phyloP scores from a whole-genome alignment of 108 stramenopile species.

The Fragilariopsis cylindrus region DNA sequence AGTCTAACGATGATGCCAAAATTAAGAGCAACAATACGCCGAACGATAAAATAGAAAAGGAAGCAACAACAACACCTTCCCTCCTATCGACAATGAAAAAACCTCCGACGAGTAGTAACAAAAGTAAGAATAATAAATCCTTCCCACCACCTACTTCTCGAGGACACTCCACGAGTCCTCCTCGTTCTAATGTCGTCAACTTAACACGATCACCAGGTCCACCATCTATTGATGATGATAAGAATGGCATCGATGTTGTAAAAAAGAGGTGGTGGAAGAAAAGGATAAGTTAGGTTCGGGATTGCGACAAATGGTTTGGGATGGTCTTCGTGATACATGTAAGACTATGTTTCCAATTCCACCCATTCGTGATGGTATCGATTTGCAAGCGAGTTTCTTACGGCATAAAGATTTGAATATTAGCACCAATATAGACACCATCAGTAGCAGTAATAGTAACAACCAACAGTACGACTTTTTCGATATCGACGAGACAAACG shows the following conservation, averaged over 20 bases:
- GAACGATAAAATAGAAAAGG: background rate
- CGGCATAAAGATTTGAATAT: slow-evolving; percentile 14
- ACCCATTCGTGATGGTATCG: slow-evolving; percentile 5
- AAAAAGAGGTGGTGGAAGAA: background rate
- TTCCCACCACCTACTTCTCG: background rate
- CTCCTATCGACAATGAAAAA: slow-evolving; percentile 14
- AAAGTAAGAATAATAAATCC: background rate
- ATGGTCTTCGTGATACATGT: slow-evolving; percentile 9
- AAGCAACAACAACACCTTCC: background rate
- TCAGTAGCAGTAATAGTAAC: slow-evolving; percentile 4
- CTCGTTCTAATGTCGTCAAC: background rate
- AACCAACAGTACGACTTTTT: slow-evolving; percentile 38
- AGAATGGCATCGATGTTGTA: background rate
- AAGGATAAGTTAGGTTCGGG: background rate
- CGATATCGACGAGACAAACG: slow-evolving; percentile 40
- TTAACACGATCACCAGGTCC: background rate
- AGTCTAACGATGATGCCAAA: background rate
- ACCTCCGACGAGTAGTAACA: background rate
- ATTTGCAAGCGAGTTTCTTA: slow-evolving; percentile 15
- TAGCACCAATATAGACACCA: background rate
- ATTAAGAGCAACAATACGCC: background rate
- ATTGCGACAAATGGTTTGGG: slow-evolving; percentile 13
- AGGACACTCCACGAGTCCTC: background rate
- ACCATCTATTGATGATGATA: background rate
- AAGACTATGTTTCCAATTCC: background rate